Conservation (phyloP, 331 rosid genomes). For the Quercus phellos region DNA sequence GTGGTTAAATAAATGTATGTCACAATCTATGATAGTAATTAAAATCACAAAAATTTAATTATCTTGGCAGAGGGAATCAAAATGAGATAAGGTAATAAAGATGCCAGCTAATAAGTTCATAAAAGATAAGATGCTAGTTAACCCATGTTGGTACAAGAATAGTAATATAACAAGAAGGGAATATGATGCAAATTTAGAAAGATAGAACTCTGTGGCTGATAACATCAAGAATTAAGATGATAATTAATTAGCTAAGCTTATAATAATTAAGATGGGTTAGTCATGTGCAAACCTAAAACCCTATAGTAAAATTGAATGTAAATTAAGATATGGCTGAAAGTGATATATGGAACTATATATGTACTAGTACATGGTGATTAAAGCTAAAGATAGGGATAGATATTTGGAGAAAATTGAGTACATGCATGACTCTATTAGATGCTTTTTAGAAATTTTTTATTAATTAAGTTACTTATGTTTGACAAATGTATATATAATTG, state of each 20-base stretch:
- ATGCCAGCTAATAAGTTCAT: neutral
- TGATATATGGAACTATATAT: too few species aligned
- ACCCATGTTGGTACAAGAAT: neutral
- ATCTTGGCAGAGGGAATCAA: too few species aligned
- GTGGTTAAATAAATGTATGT: neutral
- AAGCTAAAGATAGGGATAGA: too few species aligned
- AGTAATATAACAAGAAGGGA: neutral
- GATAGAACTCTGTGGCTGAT: neutral
- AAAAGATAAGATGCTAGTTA: neutral
- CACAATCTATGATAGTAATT: neutral
- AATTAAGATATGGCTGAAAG: too few species aligned
- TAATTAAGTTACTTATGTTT: too few species aligned
- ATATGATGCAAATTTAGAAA: neutral
- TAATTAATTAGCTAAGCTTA: neutral
- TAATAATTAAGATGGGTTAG: neutral
- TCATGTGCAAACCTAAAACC: neutral
- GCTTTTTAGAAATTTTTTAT: too few species aligned
- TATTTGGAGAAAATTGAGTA: too few species aligned
- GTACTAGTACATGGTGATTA: too few species aligned
- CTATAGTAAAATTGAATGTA: too few species aligned
- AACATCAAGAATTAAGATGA: neutral
- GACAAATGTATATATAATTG: too few species aligned
- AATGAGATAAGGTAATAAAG: neutral
- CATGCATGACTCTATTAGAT: too few species aligned
- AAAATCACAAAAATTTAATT: neutral